Evolutionary conservation across 352 stramenopile species (phyloP).

Genomic region (Phytopythium montanum): DNA sequence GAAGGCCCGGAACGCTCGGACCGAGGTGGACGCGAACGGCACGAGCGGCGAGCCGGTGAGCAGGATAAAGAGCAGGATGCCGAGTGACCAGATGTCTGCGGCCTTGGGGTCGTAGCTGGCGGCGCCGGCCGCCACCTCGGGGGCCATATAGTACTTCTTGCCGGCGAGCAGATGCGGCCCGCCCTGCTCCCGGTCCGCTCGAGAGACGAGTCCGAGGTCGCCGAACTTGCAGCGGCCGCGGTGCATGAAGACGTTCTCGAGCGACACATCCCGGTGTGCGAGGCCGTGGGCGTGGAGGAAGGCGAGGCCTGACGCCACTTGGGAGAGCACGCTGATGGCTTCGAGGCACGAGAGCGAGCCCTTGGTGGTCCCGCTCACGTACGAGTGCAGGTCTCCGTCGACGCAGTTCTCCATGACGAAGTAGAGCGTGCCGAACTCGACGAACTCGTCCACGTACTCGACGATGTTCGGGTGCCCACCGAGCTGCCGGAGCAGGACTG

Average conservation of each 20-base stretch:
- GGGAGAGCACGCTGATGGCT: conserved; percentile 26
- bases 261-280: conserved; percentile 35
- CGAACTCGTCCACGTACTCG: conserved; percentile 36
- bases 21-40: conserved; percentile 20
- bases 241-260: conserved; percentile 43
- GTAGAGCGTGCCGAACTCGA: conserved; percentile 33
- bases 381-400: conserved; percentile 35
- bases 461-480: conserved; percentile 46
- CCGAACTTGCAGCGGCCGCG: conserved; percentile 34
- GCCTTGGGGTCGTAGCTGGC: conserved; percentile 31
- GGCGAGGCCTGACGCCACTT: conserved; percentile 20
- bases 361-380: conserved; percentile 16
- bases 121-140: conserved; percentile 31
- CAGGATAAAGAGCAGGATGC: conserved; percentile 37
- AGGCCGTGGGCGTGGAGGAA: conserved; percentile 30
- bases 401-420: conserved; percentile 41
- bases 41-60: conserved; percentile 36
- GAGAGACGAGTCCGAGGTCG: conserved; percentile 44
- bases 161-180: conserved; percentile 21
- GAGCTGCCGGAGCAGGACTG: conserved; percentile 22
- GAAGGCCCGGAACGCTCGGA: conserved; percentile 27
- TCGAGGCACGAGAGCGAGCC: conserved; percentile 20
- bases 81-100: conserved; percentile 35
- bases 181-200: conserved; percentile 20
- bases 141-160: conserved; percentile 59